Evolutionary conservation across 768 basidiomycete species (phyloP), one percentile per base, ranked within the genome.

Genomic region (Phylloporus arenicola): DNA sequence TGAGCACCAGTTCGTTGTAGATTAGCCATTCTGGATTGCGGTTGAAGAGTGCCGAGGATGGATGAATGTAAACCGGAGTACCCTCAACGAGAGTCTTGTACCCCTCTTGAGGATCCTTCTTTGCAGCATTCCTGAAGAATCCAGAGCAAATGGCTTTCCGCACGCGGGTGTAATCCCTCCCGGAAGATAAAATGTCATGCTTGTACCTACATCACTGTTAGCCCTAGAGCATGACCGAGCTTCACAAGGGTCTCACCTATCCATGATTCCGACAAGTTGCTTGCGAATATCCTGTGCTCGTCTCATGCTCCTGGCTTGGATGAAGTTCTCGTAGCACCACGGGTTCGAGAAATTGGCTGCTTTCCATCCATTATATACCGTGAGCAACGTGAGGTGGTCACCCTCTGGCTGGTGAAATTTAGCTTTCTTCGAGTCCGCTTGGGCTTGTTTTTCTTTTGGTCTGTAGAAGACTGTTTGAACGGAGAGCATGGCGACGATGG

Each of bases 371-470:
- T 98, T 99, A 71, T 98, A 99, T 3, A 99, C 96, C 6, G 95
- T 88, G 54, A 93, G 71, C 33, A 94, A 69, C 10, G 92, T 95
- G 30, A 95, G 72, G 65, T 98, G 91, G 62, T 98, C 96, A 9
- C 96, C 96, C 72, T 98, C 96, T 1, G 96, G 92, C 65, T 98
- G 92, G 70, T 98, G 95, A 72, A 99, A 99, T 69, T 99, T 99
- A 29, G 96, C 96, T 69, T 98, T 99, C 75, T 99, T 98, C 31
- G 95, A 93, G 69, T 99, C 96, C 0, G 96, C 96, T 70, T 98
- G 95, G 11, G 90, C 93, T 67, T 98, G 96, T 70, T 98, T 98
- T 70, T 98, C 96, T 70, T 98, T 97, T 17, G 95, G 96, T 33
- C 96, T 83, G 69, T 98, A 98, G 68, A 98, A 99, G 34, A 98